Conservation (phyloP, 345 rosid genomes). For the Isatis tinctoria region DNA sequence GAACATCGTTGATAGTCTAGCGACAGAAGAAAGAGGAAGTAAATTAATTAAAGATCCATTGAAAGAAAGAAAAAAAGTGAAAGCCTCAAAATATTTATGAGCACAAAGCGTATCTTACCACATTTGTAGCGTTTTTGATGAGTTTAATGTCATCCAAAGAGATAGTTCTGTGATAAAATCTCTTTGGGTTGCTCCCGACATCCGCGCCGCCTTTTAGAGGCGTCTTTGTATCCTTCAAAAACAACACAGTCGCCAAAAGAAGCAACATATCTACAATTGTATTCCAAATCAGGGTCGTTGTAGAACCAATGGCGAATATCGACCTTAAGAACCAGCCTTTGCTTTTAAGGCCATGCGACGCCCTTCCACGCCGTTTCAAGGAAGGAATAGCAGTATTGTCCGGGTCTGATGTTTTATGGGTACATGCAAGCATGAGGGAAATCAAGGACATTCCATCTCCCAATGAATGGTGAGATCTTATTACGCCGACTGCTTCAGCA, state of each 20-base stretch:
- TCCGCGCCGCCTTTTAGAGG: constrained; percentile 40
- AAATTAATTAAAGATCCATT: constrained; percentile 9
- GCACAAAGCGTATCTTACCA: constrained; percentile 9
- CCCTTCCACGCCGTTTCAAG: constrained; percentile 19
- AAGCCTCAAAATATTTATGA: background rate
- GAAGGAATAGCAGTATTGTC: constrained; percentile 47
- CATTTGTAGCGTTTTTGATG: constrained; percentile 24
- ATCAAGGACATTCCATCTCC: constrained; percentile 58
- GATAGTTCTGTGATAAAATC: constrained; percentile 42
- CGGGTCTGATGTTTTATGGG: constrained; percentile 56
- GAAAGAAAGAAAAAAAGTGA: background rate
- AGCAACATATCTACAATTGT: constrained; percentile 43
- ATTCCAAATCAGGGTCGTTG: constrained; percentile 42
- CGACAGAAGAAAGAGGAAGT: background rate
- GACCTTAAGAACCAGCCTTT: constrained; percentile 29
- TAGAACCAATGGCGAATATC: constrained; percentile 31
- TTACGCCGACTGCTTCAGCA: constrained; percentile 48
- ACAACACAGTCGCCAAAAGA: constrained; percentile 38
- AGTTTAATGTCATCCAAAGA: constrained; percentile 54
- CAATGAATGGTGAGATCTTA: constrained; percentile 56
- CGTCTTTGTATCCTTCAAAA: constrained; percentile 46
- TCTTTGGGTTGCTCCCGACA: constrained; percentile 21
- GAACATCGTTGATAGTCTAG: constrained; percentile 72
- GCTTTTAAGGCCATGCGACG: background rate
- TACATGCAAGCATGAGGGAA: constrained; percentile 51